Evolutionary conservation across 2,329 filamentous ascomycete species (phyloP), one percentile per base, ranked within the genome.

Genomic region (Sporothrix dimorphospora): DNA sequence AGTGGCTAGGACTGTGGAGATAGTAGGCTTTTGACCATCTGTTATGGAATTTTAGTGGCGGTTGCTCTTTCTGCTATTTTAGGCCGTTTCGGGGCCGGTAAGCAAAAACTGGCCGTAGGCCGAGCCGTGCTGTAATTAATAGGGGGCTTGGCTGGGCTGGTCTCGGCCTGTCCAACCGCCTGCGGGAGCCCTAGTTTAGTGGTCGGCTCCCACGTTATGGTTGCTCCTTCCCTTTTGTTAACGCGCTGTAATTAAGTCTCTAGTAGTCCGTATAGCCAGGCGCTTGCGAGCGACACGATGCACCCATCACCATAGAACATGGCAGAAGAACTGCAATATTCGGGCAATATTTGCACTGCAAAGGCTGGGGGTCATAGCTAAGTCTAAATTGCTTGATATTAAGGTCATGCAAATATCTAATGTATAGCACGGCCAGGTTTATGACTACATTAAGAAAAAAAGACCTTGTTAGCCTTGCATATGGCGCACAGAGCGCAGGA

Each of bases 1-100:
- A 30, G 61, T 34, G 61, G 63, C 63, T 66, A 49, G 42, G 9
- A n/a, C 63, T 66, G 63, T 66, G 63, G 63, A 34, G 63, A 66
- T 66, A 65, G 59, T 3, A 38, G 24, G 40, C 61, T 40, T 27
- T 47, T 16, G n/a, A 1, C 21, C 4, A 24, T 65, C 4, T 45
- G 19, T 34, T 65, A 27, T 2, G 38, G 21, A 24, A 21, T 12
- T 61, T 61, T 61, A 61, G 57, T 61, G n/a, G 9, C 57, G 12
- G 34, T 42, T 21, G 40, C 40, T 47, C 40, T 49, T 66, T 30
- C 40, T 40, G 14, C 21, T 47, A 47, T 66, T 42, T 66, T 47
- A 7, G 61, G 40, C 38, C 38, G 38, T 47, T 66, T 49, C 42
- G 24, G 63, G 63, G 24, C 14, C 14, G 27, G 49, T 49, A 49